Evolutionary conservation across 2,329 filamentous ascomycete genomes (phyloP), one percentile per base, ranked within the genome.

Genomic region (Didymella exigua): DNA sequence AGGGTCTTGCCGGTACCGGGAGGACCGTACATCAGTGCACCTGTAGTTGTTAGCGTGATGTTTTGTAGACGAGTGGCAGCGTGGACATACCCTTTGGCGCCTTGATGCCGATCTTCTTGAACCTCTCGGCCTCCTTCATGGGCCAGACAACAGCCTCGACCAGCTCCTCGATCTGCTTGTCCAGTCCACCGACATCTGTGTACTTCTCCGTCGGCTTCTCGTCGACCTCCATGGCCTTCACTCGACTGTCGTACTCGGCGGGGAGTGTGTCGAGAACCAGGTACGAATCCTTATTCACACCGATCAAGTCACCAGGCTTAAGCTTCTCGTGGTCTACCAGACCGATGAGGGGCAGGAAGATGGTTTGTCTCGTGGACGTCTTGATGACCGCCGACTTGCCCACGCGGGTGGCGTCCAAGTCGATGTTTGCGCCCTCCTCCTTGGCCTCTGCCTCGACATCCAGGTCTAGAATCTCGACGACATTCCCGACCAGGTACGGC

Each of bases 91-190:
- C 95, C 81, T 99, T 99, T 13, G 95, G 95, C 34, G 95, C 93
- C 81, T 99, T 99, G 83, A 99, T 99, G 66, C 95, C 95, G 71
- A 99, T 97, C 84, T 97, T 98, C 85, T 97, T 98, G 82, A 99
- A 99, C 18, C 93, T 86, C 68, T 99, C 96, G 1, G 95, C 93
- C 79, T 99, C 93, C 84, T 98, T 98, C 95, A 99, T 99, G 2
- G 95, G 95, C 93, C 93, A 98, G 26, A 99, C 95, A 44, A 99
- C 95, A 51, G 95, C 95, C 80, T 99, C 95, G 8, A 99, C 93
- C 49, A 99, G 84, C 79, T 99, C 96, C 76, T 97, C 93, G 72
- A 99, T 99, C 82, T 99, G 95, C 81, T 99, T 99, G 79, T 97
- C 93, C 69, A 99, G 78, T 46, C 95, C 95, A 79, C 95, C 95